A percentile compares a stretch with the other conserved stretches of the same genome.
These are phyloP conservation scores for Lathyrus tuberosus DNA, from an alignment of 306 rosid genomes.

Conservation along the genomic window DNA sequence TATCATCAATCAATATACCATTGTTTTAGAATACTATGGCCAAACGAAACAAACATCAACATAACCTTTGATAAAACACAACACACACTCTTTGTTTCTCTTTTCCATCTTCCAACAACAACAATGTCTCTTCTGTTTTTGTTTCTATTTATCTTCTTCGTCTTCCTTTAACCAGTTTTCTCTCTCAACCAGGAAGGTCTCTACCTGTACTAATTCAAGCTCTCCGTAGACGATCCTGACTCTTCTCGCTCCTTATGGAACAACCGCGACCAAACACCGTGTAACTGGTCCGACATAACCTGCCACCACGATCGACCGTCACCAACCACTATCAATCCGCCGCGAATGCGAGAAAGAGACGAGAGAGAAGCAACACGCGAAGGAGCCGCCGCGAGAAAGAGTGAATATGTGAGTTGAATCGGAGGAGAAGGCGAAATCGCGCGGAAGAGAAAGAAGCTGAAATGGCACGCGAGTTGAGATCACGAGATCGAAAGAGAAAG, in stretches of 20 bases:
- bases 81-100: conserved; percentile 1
- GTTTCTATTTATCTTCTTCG: conserved; percentile 2
- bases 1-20: not conserved
- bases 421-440: no score
- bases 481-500: no score
- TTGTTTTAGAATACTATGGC: not conserved
- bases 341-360: no score
- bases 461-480: no score
- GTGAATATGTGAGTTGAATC: no score
- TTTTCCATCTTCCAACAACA: not conserved
- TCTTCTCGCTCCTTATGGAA: conserved; percentile 67
- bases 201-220: conserved; percentile 56
- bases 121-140: conserved; percentile 29
- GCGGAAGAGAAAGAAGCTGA: no score
- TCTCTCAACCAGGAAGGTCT: conserved; percentile 68
- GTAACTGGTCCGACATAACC: conserved; percentile 64
- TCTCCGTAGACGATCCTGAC: conserved; percentile 56
- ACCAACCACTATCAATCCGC: no score
- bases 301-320: conserved; percentile 68
- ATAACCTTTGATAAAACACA: not conserved
- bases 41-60: not conserved
- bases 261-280: conserved; percentile 56
- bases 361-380: no score
- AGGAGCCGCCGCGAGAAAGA: no score
- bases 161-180: conserved; percentile 3